Conservation (phyloP, 1,139 yeast genomes). For the Meyerozyma athensensis region DNA sequence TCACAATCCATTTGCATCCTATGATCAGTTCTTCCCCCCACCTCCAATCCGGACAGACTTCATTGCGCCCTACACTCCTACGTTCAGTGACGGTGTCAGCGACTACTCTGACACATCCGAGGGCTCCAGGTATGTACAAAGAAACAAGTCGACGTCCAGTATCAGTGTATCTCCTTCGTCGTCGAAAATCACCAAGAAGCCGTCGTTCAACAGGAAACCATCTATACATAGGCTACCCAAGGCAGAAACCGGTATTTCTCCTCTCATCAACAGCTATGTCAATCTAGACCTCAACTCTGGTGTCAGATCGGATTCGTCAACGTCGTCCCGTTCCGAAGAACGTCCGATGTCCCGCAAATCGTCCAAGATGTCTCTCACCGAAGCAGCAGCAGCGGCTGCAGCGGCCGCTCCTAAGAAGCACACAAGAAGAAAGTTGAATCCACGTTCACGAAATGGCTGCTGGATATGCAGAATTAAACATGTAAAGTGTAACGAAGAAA, state of each 20-base stretch:
- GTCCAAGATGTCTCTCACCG: conserved; percentile 1
- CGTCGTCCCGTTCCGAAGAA: conserved; percentile 2
- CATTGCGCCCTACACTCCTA: neutral
- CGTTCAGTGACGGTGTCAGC: conserved; percentile 3
- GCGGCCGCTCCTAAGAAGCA: conserved; percentile 25
- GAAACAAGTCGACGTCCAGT: conserved; percentile 1
- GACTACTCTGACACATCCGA: conserved; percentile 3
- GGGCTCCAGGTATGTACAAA: neutral
- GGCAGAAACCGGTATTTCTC: neutral
- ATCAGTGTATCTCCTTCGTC: neutral
- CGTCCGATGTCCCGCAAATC: neutral
- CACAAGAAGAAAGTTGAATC: conserved; percentile 39
- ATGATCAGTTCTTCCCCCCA: conserved; percentile 2
- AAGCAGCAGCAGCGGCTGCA: conserved; percentile 4
- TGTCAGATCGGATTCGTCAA: neutral
- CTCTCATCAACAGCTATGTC: neutral
- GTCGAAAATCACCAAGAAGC: neutral
- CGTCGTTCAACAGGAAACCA: neutral
- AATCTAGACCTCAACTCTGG: neutral
- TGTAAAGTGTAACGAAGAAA: conserved; percentile 41
- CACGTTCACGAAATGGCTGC: conserved; percentile 44
- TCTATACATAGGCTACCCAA: neutral
- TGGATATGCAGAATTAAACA: conserved; percentile 50
- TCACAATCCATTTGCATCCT: conserved; percentile 1
- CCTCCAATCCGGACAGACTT: conserved; percentile 3